Evolutionary conservation across 2,329 filamentous ascomycete species (phyloP), one percentile per base, ranked within the genome.

Genomic region (Aspergillus costaricaensis): DNA sequence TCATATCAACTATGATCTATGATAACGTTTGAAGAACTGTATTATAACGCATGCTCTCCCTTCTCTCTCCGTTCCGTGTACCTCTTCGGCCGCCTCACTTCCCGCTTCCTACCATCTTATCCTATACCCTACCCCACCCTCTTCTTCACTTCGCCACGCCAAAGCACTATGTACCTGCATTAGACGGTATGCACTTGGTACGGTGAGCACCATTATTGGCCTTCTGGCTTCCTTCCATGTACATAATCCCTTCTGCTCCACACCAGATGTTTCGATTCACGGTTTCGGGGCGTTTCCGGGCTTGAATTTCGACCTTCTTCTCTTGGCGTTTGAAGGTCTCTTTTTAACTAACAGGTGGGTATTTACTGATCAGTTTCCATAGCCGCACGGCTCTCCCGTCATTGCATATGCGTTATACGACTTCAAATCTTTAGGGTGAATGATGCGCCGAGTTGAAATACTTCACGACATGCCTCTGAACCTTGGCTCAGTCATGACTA

Each of bases 1-100:
- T 50, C 47, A 50, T 17, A 50, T 50, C 47, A 50, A 50, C 47
- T 50, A 50, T 50, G 47, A 32, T 27, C 47, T 50, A 50, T 30
- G 47, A 32, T 50, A 32, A 50, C 47, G 47, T 30, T 50, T 30
- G n/a, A 27, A 32, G 23, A 49, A 30, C n/a, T 50, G 47, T 50
- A 50, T 32, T 50, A 50, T 50, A 50, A n/a, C 17, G n/a, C 25
- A 27, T 17, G 47, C 23, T 43, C 15, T 41, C 17, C 25, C 19
- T n/a, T 7, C 23, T 23, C 25, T 55, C 25, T 43, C 19, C 52
- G 15, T 38, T 43, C 36, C 25, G 36, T 55, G 36, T 39, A 21
- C 25, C 15, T 27, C 15, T 23, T 23, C 41, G 14, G 25, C 25
- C 15, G 17, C 15, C 47, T n/a, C 10, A 14, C 23, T 27, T 30